Conservation (phyloP, 2,329 filamentous ascomycete species). For the Xylaria sp. region DNA sequence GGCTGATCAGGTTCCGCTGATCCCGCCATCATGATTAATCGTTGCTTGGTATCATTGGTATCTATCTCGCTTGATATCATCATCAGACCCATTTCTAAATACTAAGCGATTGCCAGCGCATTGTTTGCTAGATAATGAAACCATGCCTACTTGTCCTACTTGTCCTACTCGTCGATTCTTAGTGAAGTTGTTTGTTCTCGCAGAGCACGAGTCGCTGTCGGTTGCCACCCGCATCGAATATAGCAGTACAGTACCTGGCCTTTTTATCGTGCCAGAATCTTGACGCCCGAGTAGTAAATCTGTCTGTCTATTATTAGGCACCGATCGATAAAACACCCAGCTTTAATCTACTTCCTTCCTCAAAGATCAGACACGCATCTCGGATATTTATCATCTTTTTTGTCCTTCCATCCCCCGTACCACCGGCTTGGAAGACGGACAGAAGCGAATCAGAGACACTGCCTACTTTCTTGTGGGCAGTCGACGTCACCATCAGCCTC, state of each 20-base stretch:
- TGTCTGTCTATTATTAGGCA: no score
- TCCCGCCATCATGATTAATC: constrained; percentile 16
- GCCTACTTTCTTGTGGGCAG: constrained; percentile 19
- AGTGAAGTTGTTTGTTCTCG: background rate
- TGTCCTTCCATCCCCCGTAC: background rate
- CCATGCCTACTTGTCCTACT: background rate
- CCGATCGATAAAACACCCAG: constrained; percentile 6
- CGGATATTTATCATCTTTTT: background rate
- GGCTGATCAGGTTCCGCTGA: constrained; percentile 32
- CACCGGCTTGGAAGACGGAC: constrained; percentile 3
- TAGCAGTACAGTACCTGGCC: constrained; percentile 4
- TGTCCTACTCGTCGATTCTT: background rate
- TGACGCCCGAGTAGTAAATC: constrained; percentile 14
- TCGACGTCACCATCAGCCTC: constrained; percentile 43
- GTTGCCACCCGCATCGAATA: constrained; percentile 9
- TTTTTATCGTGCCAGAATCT: constrained; percentile 6
- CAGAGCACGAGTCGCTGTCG: constrained; percentile 24
- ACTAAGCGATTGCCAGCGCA: constrained; percentile 26
- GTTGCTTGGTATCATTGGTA: background rate
- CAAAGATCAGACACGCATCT: constrained; percentile 6
- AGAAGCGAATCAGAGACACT: constrained; percentile 1
- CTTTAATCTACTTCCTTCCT: background rate
- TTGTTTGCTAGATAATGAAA: constrained; percentile 14
- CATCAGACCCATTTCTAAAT: constrained; percentile 12
- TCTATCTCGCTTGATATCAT: constrained; percentile 18